Percentiles rank a stretch among this genome's conserved stretches.
These are phyloP conservation scores for Kodamaea fungicola DNA, from an alignment of 1,139 yeast species.

Conservation along the genomic window DNA sequence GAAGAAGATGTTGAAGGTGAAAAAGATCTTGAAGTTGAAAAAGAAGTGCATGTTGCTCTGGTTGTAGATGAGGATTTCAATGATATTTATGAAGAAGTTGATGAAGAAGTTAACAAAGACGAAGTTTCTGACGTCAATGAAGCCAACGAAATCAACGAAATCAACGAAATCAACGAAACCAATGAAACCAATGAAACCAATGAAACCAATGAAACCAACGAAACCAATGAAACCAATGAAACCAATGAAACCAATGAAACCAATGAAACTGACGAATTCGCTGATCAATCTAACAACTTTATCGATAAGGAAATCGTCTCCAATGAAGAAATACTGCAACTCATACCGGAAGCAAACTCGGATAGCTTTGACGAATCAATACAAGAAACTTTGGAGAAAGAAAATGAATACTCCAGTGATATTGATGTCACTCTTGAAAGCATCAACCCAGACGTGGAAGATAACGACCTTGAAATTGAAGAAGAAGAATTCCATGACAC, in stretches of 20 bases:
- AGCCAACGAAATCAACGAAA: neutral
- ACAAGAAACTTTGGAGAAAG: neutral
- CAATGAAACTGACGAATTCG: neutral
- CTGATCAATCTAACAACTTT: neutral
- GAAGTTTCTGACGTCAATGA: neutral
- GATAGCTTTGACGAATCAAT: constrained; percentile 1
- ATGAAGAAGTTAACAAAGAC: constrained; percentile 2
- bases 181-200: neutral
- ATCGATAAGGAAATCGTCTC: neutral
- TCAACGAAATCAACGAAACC: neutral
- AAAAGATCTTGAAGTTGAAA: neutral
- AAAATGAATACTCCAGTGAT: neutral
- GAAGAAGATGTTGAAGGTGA: neutral
- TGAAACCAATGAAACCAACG: neutral
- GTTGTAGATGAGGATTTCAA: neutral
- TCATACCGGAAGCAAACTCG: neutral
- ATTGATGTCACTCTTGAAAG: constrained; percentile 5
- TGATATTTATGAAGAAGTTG: neutral
- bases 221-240: no score
- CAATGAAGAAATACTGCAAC: neutral
- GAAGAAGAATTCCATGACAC: constrained; percentile 1
- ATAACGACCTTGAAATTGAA: neutral
- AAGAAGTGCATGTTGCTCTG: neutral
- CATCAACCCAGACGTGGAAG: constrained; percentile 4
- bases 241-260: neutral